phyloP scores from a whole-genome alignment of 768 basidiomycete genomes.

The Pholiota conissans region DNA sequence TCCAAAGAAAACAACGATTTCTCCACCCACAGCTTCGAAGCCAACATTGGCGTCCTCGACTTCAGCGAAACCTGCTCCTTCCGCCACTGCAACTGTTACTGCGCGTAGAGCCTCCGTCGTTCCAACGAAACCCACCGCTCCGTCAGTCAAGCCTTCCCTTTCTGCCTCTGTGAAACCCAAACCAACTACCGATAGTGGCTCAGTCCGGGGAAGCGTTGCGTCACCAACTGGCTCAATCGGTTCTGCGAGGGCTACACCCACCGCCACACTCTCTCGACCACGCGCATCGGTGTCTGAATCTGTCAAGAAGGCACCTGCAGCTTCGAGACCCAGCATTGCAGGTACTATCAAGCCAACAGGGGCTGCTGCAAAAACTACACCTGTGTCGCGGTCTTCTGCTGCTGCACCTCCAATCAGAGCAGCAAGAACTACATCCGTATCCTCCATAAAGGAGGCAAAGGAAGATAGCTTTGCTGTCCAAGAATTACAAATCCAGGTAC shows the following conservation, averaged over 20 bases:
- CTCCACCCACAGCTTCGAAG: constrained; percentile 17
- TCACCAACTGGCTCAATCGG: constrained; percentile 56
- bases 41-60: constrained; percentile 1
- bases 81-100: constrained; percentile 31
- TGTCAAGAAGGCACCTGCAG: constrained; percentile 48
- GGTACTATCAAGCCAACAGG: constrained; percentile 32
- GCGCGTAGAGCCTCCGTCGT: constrained; percentile 46
- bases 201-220: constrained; percentile 47
- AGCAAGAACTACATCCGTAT: constrained; percentile 58
- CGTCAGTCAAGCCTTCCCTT: constrained; percentile 34
- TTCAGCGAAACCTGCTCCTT: constrained; percentile 37
- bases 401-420: constrained; percentile 37
- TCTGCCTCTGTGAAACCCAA: constrained; percentile 41
- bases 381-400: constrained; percentile 28
- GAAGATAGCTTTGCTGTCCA: constrained; percentile 52
- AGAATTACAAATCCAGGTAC: constrained; percentile 62
- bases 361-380: constrained; percentile 29
- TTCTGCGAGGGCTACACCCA: constrained; percentile 45
- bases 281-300: constrained; percentile 71
- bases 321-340: constrained; percentile 43
- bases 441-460: constrained; percentile 72
- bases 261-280: constrained; percentile 40
- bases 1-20: constrained; percentile 23
- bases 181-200: constrained; percentile 29
- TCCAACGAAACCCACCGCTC: constrained; percentile 38